These are phyloP conservation scores for Fusarium pilosicola DNA, from an alignment of 2,329 filamentous ascomycete species.

Conservation along the genomic window DNA sequence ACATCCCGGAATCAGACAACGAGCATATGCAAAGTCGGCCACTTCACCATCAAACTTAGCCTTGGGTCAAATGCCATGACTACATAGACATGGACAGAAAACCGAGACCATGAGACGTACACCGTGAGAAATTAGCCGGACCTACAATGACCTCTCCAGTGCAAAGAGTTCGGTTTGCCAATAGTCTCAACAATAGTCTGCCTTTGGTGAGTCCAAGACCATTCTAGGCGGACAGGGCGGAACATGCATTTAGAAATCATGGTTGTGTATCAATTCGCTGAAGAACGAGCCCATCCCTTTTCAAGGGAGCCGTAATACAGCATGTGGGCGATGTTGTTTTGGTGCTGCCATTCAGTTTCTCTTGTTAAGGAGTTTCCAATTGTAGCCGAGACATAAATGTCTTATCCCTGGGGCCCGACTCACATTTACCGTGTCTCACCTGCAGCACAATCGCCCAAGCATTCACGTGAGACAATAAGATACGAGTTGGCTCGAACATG, in stretches of 20 bases:
- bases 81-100: background rate
- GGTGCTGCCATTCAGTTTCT: background rate
- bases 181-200: background rate
- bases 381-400: constrained; percentile 12
- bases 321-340: background rate
- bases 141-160: background rate
- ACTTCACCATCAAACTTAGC: background rate
- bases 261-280: background rate
- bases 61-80: background rate
- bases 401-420: background rate
- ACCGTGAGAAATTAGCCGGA: background rate
- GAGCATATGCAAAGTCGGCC: background rate
- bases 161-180: background rate
- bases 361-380: background rate
- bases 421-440: constrained; percentile 4
- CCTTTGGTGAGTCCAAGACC: background rate
- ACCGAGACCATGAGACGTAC: background rate
- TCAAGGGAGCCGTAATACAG: constrained; percentile 1
- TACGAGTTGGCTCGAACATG: background rate
- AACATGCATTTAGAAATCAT: constrained; percentile 3
- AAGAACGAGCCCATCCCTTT: background rate
- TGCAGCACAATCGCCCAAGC: background rate
- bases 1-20: background rate
- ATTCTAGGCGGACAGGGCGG: background rate
- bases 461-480: background rate